Evolutionary conservation across 2,329 filamentous ascomycete genomes (phyloP), one percentile per base, ranked within the genome.

Genomic region (Exophiala alcalophila): DNA sequence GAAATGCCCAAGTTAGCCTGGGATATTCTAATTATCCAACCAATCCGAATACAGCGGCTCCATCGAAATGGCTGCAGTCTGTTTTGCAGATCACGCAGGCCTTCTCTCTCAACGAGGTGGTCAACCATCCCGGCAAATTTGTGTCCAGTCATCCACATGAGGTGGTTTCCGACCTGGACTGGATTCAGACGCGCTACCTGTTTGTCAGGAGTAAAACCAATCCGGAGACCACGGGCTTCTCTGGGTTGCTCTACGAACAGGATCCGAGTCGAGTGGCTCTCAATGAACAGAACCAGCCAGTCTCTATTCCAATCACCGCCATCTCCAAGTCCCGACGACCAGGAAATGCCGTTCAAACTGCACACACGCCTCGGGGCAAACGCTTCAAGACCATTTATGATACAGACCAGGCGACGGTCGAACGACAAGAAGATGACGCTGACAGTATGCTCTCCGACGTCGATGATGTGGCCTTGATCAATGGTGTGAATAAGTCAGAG

Each of bases 121-220:
- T 94, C 57, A 95, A 95, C 59, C 71, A 73, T 0, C 81, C 87
- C 0, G 36, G 61, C 0, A 58, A 82, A 30, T 95, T 86, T 56
- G 62, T 73, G 4, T 74, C 68, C 49, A 55, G 6, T 0, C 51
- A 0, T 0, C 83, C 83, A 0, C 79, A 81, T 64, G 80, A 86
- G 32, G 90, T 95, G 6, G 80, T 95, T 1, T 61, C 76, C 18
- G 71, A 88, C 30, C 67, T 84, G 7, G 83, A 94, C 57, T 96
- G 90, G 90, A 89, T 94, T 46, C 88, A 94, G 58, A 89, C 87
- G 18, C 78, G 89, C 29, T 95, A 94, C 62, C 72, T 96, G 2
- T 86, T 95, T 53, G 78, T 86, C 27, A 56, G 66, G 36, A 61
- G 62, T 45, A 31, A 6, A 34, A 42, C 20, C 35, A 52, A 49